Conservation (phyloP, 108 stramenopile genomes). For the Cylindrotheca closterium region DNA sequence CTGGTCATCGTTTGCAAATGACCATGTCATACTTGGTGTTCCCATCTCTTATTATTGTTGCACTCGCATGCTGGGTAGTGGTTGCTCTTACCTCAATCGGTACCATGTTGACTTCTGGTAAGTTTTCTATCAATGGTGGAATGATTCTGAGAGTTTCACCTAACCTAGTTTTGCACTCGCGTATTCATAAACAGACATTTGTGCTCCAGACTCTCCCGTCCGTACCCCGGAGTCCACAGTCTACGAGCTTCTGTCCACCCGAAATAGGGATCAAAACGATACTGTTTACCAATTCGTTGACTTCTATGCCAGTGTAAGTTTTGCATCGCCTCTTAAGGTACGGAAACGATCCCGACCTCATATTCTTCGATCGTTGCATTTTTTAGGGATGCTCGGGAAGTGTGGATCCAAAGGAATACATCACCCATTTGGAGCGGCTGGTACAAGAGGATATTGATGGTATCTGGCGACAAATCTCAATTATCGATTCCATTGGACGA, state of each 20-base stretch:
- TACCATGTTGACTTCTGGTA: constrained; percentile 34
- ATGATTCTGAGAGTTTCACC: background rate
- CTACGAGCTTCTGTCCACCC: constrained; percentile 12
- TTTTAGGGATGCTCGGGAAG: constrained; percentile 23
- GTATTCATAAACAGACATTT: no score
- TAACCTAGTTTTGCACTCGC: background rate
- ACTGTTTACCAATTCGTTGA: constrained; percentile 11
- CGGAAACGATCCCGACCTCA: background rate
- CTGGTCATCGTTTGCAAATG: constrained; percentile 22
- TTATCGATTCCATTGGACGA: constrained; percentile 44
- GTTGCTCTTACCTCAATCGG: constrained; percentile 22
- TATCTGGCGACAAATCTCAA: constrained; percentile 45
- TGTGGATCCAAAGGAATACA: constrained; percentile 23
- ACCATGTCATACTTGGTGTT: constrained; percentile 41
- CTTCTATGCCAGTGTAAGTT: constrained; percentile 30
- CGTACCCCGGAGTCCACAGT: constrained; percentile 33
- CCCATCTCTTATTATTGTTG: constrained; percentile 30
- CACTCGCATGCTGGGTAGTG: constrained; percentile 25
- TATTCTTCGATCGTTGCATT: background rate
- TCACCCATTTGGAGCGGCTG: constrained; percentile 7
- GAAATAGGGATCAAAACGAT: background rate
- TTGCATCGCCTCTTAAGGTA: background rate
- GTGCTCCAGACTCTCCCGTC: constrained; percentile 6
- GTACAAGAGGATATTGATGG: constrained; percentile 25
- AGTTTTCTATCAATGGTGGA: constrained; percentile 16